Percentiles rank a stretch among this genome's conserved stretches.
Evolutionary conservation across 2,329 filamentous ascomycete species (phyloP).

Genomic region (Phialophora chinensis): DNA sequence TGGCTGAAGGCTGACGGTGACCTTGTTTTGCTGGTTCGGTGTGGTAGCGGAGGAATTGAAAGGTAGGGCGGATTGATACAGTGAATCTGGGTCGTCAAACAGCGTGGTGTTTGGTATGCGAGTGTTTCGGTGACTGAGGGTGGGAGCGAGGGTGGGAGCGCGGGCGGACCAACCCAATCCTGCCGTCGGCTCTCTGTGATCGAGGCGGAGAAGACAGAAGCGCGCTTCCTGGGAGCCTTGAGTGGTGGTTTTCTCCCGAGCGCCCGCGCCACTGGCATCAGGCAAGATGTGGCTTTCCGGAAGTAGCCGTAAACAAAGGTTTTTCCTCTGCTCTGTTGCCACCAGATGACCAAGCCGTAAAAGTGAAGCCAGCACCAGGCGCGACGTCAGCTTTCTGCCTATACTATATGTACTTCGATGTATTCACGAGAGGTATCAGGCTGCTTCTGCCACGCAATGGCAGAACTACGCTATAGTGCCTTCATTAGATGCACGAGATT

Average conservation of each 20-base stretch:
- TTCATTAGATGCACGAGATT: neutral
- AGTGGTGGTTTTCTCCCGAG: neutral
- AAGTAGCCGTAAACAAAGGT: neutral
- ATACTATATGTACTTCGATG: neutral
- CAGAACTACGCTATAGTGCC: neutral
- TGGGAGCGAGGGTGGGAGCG: conserved; percentile 8
- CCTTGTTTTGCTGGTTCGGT: neutral
- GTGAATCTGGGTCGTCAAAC: conserved; percentile 10
- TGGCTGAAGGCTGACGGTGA: neutral
- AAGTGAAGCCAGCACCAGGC: neutral
- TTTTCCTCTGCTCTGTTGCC: conserved; percentile 1
- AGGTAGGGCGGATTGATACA: neutral
- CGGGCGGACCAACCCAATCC: conserved; percentile 1
- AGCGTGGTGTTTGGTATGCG: conserved; percentile 13
- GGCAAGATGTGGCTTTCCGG: neutral
- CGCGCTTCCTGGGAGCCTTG: conserved; percentile 2
- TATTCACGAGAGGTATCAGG: neutral
- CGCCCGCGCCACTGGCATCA: neutral
- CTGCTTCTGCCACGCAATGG: neutral
- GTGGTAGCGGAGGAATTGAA: neutral
- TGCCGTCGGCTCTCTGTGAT: neutral
- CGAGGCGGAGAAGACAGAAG: neutral
- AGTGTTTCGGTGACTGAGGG: conserved; percentile 1
- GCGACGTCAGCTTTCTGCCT: neutral
- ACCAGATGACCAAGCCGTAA: conserved; percentile 5